Conservation (phyloP, 495 filamentous ascomycete genomes). For the Penicillium manginii region DNA sequence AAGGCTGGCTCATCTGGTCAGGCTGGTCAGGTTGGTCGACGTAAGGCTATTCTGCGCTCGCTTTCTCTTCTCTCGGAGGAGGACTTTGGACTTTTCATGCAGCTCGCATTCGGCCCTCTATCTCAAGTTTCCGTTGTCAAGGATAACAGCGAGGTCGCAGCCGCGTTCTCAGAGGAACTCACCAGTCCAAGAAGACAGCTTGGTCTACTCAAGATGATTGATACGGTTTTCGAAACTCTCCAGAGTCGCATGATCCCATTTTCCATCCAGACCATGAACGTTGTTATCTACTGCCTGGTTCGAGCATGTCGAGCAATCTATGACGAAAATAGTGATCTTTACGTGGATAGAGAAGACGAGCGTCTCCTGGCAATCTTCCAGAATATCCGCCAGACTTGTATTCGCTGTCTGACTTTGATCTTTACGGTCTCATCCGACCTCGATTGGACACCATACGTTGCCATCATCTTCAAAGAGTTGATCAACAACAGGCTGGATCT, state of each 20-base stretch:
- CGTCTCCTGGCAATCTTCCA: slow-evolving; percentile 61
- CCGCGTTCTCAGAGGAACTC: slow-evolving; percentile 54
- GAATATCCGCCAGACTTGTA: slow-evolving; percentile 68
- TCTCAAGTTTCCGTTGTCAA: slow-evolving; percentile 58
- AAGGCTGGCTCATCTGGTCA: slow-evolving; percentile 65
- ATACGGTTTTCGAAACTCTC: slow-evolving; percentile 82
- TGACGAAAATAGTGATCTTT: slow-evolving; percentile 36
- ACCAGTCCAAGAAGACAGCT: slow-evolving; percentile 75
- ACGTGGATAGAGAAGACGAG: slow-evolving; percentile 48
- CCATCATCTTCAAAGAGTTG: slow-evolving; percentile 70
- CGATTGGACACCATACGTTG: slow-evolving; percentile 72
- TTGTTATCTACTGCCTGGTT: slow-evolving; percentile 78
- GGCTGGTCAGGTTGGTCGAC: slow-evolving; percentile 63
- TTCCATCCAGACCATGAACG: slow-evolving; percentile 65
- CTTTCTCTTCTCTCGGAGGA: slow-evolving; percentile 62
- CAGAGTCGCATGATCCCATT: slow-evolving; percentile 68
- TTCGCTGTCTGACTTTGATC: slow-evolving; percentile 78
- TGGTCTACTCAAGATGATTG: slow-evolving; percentile 87
- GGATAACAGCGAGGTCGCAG: slow-evolving; percentile 50
- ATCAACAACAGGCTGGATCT: slow-evolving; percentile 77
- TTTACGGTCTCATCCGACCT: slow-evolving; percentile 69
- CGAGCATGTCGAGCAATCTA: slow-evolving; percentile 64
- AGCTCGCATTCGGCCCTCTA: slow-evolving; percentile 78
- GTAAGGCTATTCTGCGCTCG: slow-evolving; percentile 66
- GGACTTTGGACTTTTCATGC: slow-evolving; percentile 77